Base-by-base conservation (phyloP, 2,329 filamentous ascomycete genomes). In the Arthrobotrys entomopaga region DNA sequence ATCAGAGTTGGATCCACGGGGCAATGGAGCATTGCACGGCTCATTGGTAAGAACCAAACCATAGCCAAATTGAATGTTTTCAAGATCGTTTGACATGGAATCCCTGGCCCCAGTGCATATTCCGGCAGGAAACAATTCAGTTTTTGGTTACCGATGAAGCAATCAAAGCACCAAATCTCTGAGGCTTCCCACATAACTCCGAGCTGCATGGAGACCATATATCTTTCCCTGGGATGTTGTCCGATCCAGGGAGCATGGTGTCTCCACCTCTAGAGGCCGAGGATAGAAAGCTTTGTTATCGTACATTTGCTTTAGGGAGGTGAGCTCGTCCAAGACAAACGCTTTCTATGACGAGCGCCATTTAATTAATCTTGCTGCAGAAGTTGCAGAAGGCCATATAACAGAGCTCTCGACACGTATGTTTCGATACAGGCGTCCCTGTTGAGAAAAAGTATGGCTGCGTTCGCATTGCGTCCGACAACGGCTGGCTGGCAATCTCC, bases 391-490 rank as follows among this genome's bases (percentile, higher is more conserved):
- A 64, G 50, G 20, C 46, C 26, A 34, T 61, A 54, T 50, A 42
- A 50, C 58, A 61, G 58, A 61, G 58, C 58, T 61, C 58, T 42
- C 16, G 26, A 61, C 20, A 22, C 11, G 19, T n/a, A 20, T 48
- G 5, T 8, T 20, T 48, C 29, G 40, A 2, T 67, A 60, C 43
- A 60, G 56, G 57, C 40, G 54, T 22, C 38, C 29, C 46, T 40
- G 22, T 13, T 42, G n/a, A 15, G 38, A 48, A 48, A 16, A 48
- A 22, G 42, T 15, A n/a, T n/a, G 19, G 42, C 19, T 22, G 34
- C 16, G 19, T 48, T 70, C 34, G 49, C 49, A 50, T 50, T 70
- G 65, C 65, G 65, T 70, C 65, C 65, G 65, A 70, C 57, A 70
- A 70, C 65, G 65, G 65, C 58, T 60, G 6, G 4, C 20, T 24